Evolutionary conservation across 768 basidiomycete species (phyloP).

Genomic region (Collybiopsis confluens): DNA sequence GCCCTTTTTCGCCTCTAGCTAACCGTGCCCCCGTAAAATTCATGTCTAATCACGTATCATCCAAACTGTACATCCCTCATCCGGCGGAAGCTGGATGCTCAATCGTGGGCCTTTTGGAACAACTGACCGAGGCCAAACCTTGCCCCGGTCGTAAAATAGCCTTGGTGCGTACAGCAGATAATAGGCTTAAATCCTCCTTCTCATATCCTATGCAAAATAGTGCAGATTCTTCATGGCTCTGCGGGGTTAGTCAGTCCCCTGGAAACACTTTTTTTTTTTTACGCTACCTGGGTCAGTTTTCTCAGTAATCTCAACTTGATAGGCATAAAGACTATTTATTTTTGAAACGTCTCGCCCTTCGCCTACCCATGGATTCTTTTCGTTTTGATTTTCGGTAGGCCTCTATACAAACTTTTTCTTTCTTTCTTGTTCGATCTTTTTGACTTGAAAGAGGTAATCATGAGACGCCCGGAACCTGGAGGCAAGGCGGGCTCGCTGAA

Average conservation of each 20-base stretch:
- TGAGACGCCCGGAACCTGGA: constrained; percentile 69
- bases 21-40: too few relatives aligned
- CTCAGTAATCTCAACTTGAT: constrained; percentile 7
- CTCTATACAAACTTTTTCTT: background rate
- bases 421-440: too few relatives aligned
- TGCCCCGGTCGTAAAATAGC: constrained; percentile 61
- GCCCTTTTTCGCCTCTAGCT: too few relatives aligned
- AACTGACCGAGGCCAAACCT: constrained; percentile 42
- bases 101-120: constrained; percentile 62
- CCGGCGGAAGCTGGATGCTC: constrained; percentile 34
- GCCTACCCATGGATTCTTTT: constrained; percentile 73
- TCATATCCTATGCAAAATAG: constrained; percentile 2
- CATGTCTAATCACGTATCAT: constrained; percentile 32
- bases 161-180: constrained; percentile 56
- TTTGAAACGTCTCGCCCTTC: constrained; percentile 64
- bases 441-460: constrained; percentile 66
- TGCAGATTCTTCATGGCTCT: constrained; percentile 73
- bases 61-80: constrained; percentile 52
- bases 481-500: constrained; percentile 50
- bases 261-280: background rate
- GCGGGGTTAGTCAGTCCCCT: constrained; percentile 67
- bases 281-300: background rate
- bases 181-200: constrained; percentile 15
- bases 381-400: constrained; percentile 82
- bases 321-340: constrained; percentile 87